Base-by-base conservation (phyloP, 2,329 filamentous ascomycete species). In the Aspergillus glaucus region DNA sequence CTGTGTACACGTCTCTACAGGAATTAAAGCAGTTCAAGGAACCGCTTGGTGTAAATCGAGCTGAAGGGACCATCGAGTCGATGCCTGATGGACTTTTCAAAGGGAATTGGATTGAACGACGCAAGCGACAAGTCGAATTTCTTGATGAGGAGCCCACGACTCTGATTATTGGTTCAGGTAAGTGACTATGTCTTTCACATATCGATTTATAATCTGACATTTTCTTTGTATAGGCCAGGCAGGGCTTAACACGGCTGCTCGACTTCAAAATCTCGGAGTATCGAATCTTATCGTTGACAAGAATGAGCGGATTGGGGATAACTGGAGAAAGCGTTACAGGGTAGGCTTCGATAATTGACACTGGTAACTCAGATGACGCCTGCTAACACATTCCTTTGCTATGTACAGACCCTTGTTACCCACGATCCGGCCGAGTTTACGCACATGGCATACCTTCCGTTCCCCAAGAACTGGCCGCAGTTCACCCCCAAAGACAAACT, bases 241-340 rank as follows among this genome's bases (percentile, higher is more conserved):
- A 15, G 73, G 72, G 14, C 55, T 74, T 15, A 72, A 67, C 26
- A 57, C 70, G 43, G 71, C 63, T 21, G 72, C 72, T 30, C 66
- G 72, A 9, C 60, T 74, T 2, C 63, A 73, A 46, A 66, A 64
- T 3, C 58, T 74, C 10, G 67, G 68, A 3, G 48, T 75, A 0
- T 63, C 66, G 4, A 63, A 60, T 44, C 58, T 77, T 15, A 62
- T 78, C 26, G 57, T 78, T 12, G 76, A 79, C 45, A 67, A 68
- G 45, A 70, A 73, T 36, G 61, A 68, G 14, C 62, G 70, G 0
- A 62, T 78, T 8, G 75, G 75, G 4, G 75, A 78, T 51, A 76
- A 75, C 44, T 79, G 76, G 76, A 61, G 73, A 3, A 66, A 71
- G 14, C 67, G 77, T n/a, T 79, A 79, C 50, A 64, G 70, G 21